These are phyloP conservation scores for Glarea lozoyensis DNA, from an alignment of 495 filamentous ascomycete genomes.

Conservation along the genomic window DNA sequence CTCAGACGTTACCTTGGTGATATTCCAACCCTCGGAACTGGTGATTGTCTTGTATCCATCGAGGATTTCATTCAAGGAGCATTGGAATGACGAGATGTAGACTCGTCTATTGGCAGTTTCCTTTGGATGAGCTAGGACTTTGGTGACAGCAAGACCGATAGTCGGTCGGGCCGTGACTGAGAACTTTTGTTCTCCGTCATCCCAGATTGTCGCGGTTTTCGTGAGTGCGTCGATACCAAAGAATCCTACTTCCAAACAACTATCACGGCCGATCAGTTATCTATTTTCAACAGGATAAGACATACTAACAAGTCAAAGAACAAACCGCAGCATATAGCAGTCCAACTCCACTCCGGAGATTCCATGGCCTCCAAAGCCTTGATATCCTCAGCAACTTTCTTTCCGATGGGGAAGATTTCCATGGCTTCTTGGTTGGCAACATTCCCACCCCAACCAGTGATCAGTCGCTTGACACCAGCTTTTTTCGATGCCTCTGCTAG, in stretches of 20 bases:
- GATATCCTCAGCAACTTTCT: conserved; percentile 26
- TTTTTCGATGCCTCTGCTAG: conserved; percentile 39
- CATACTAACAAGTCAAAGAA: conserved; percentile 30
- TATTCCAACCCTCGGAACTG: background rate
- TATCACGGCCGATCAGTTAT: background rate
- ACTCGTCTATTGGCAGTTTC: conserved; percentile 34
- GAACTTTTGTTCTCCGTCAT: conserved; percentile 25
- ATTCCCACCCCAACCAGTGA: conserved; percentile 44
- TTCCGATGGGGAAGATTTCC: conserved; percentile 18
- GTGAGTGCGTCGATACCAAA: background rate
- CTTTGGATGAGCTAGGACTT: conserved; percentile 27
- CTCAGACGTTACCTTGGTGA: background rate
- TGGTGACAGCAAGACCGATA: conserved; percentile 32
- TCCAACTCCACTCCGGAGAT: conserved; percentile 36
- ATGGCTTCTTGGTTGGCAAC: conserved; percentile 16
- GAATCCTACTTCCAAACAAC: background rate
- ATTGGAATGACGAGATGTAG: conserved; percentile 32
- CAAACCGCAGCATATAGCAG: conserved; percentile 34
- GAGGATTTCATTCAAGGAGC: conserved; percentile 40
- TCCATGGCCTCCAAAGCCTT: conserved; percentile 18
- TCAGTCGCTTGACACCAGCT: conserved; percentile 50
- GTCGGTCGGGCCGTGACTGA: conserved; percentile 32
- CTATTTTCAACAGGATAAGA: background rate
- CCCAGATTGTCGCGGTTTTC: conserved; percentile 25
- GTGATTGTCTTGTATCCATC: conserved; percentile 1